A percentile compares a stretch with the other conserved stretches of the same genome.
Evolutionary conservation across 176 grass and related monocot genomes (phyloP).

Genomic region (Triticum timopheevii): DNA sequence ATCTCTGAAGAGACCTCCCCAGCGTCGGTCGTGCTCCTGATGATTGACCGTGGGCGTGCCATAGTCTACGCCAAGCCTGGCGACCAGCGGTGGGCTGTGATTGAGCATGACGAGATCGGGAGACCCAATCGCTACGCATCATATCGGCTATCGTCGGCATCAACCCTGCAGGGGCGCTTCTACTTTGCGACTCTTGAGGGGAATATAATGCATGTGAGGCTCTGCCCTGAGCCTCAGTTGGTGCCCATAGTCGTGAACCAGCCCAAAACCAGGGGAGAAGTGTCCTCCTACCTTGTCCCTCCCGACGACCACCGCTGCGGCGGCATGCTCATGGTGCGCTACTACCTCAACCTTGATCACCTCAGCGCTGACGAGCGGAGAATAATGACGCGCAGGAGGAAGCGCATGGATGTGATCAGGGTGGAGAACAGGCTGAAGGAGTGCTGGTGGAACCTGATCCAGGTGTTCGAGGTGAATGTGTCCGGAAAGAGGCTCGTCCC

Average conservation of each 20-base stretch:
- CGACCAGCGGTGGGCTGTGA: not conserved
- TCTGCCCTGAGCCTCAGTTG: not conserved
- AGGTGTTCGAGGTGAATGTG: not conserved
- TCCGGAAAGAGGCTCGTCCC: not conserved
- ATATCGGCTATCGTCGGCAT: not conserved
- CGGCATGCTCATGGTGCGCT: not conserved
- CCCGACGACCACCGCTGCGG: not conserved
- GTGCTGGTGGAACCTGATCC: not conserved
- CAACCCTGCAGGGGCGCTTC: not conserved
- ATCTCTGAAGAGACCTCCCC: constrained; percentile 1
- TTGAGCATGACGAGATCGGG: not conserved
- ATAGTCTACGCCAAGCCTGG: not conserved
- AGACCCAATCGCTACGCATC: not conserved
- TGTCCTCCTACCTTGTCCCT: not conserved
- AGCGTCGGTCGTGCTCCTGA: not conserved
- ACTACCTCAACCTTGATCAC: not conserved
- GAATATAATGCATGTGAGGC: constrained; percentile 1
- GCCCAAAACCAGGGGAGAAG: not conserved
- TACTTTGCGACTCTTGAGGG: constrained; percentile 8
- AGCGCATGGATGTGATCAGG: not conserved
- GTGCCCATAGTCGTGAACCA: not conserved
- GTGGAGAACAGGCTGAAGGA: not conserved
- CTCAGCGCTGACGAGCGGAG: not conserved
- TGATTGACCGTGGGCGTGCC: not conserved
- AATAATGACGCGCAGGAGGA: not conserved